Conservation (phyloP, 2,329 filamentous ascomycete species). For the Parastagonospora avenae region DNA sequence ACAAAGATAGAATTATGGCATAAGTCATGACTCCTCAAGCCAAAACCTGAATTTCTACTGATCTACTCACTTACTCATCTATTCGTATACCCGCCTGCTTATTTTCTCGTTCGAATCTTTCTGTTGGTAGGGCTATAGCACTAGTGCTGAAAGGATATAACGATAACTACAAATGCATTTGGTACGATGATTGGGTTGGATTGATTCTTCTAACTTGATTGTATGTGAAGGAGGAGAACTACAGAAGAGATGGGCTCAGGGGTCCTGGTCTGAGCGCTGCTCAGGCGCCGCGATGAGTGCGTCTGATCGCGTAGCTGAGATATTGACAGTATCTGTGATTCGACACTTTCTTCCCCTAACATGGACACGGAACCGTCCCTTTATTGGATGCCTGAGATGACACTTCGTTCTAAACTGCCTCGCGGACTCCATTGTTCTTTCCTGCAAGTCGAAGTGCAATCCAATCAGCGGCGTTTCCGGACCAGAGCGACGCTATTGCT, state of each 20-base stretch:
- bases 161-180: too few species aligned
- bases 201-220: too few species aligned
- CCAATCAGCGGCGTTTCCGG: neutral
- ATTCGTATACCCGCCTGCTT: neutral
- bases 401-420: conserved; percentile 18
- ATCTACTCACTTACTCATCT: neutral
- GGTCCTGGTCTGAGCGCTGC: too few species aligned
- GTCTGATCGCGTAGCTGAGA: too few species aligned
- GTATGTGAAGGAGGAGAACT: too few species aligned
- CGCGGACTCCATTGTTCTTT: conserved; percentile 41
- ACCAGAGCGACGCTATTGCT: neutral
- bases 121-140: too few species aligned
- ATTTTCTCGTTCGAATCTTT: neutral
- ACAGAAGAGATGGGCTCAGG: too few species aligned
- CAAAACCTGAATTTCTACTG: neutral
- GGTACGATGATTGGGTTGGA: too few species aligned
- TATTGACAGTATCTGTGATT: too few species aligned
- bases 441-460: conserved; percentile 30
- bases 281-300: too few species aligned
- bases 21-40: neutral
- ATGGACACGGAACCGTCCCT: neutral
- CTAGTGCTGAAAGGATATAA: too few species aligned
- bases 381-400: neutral
- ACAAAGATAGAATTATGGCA: neutral
- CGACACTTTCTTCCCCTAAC: too few species aligned